Evolutionary conservation across 768 basidiomycete genomes (phyloP).

Genomic region (Candolleomyces aberdarensis): DNA sequence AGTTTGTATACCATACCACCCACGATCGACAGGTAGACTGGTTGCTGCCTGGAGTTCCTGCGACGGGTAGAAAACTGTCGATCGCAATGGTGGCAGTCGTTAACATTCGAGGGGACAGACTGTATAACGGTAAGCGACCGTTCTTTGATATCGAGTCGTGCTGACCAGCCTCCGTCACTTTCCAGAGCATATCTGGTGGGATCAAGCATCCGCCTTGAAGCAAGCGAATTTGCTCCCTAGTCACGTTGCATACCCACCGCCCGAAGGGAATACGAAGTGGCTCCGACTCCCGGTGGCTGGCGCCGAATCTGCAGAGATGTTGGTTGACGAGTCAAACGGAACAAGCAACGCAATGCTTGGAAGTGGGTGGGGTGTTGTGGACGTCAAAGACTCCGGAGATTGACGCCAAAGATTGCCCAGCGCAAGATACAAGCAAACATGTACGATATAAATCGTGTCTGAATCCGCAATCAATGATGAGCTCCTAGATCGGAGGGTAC

Average conservation of each 20-base stretch:
- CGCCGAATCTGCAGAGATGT: slow-evolving; percentile 32
- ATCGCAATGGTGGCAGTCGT: slow-evolving; percentile 58
- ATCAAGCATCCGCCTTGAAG: slow-evolving; percentile 35
- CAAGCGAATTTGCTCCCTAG: slow-evolving; percentile 36
- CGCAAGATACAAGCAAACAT: background rate
- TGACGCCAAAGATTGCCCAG: slow-evolving; percentile 4
- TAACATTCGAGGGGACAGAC: slow-evolving; percentile 32
- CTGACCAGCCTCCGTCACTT: background rate
- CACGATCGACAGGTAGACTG: slow-evolving; percentile 44
- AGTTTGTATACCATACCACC: slow-evolving; percentile 47
- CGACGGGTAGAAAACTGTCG: slow-evolving; percentile 43
- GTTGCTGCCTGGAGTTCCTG: slow-evolving; percentile 52
- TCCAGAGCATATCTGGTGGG: slow-evolving; percentile 45
- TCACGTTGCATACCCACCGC: slow-evolving; percentile 25
- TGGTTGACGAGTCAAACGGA: slow-evolving; percentile 33
- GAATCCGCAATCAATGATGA: background rate
- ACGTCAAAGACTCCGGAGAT: background rate
- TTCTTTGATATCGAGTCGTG: background rate
- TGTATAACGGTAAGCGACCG: slow-evolving; percentile 13
- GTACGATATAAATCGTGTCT: too few species aligned
- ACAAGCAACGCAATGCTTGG: slow-evolving; percentile 38
- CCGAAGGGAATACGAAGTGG: slow-evolving; percentile 13
- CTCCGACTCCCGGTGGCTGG: slow-evolving; percentile 38
- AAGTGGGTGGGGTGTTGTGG: slow-evolving; percentile 27
- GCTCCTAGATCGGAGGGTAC: background rate